These are phyloP conservation scores for Luffa acutangula DNA, from an alignment of 306 rosid species.

Conservation along the genomic window DNA sequence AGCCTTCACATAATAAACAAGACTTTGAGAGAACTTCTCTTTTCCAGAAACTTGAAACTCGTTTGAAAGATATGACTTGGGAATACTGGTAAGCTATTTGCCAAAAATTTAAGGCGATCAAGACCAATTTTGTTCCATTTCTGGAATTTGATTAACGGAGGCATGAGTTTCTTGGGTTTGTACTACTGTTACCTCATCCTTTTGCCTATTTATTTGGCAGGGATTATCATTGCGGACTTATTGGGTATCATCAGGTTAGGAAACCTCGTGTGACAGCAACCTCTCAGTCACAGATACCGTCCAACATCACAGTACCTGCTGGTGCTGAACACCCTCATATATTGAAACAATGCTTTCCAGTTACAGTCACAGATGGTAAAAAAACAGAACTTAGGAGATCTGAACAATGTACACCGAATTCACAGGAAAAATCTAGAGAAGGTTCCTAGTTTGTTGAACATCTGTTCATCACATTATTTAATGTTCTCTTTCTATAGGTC, in stretches of 20 bases:
- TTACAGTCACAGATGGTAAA: conserved; percentile 10
- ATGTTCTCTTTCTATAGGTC: neutral
- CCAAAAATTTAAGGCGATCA: neutral
- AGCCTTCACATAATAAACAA: conserved; percentile 91
- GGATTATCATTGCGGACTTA: conserved; percentile 54
- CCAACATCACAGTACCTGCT: conserved; percentile 11
- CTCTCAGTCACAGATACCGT: conserved; percentile 5
- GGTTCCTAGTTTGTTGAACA: conserved; percentile 30
- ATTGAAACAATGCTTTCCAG: conserved; percentile 11
- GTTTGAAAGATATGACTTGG: conserved; percentile 79
- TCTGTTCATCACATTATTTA: conserved; percentile 5
- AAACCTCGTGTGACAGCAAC: conserved; percentile 12
- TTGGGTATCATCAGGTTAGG: conserved; percentile 61
- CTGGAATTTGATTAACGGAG: neutral
- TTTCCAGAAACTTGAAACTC: conserved; percentile 78
- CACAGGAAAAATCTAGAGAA: conserved; percentile 23
- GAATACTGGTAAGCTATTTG: conserved; percentile 68
- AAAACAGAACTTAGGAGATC: conserved; percentile 16
- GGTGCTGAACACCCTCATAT: conserved; percentile 19
- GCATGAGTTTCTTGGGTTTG: neutral
- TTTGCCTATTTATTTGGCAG: conserved; percentile 28
- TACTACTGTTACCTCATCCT: neutral
- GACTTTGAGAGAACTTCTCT: conserved; percentile 87
- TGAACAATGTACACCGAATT: conserved; percentile 12
- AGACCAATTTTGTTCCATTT: neutral